These are phyloP conservation scores for Pichia cephalocereana DNA, from an alignment of 805 yeast species.

Conservation along the genomic window DNA sequence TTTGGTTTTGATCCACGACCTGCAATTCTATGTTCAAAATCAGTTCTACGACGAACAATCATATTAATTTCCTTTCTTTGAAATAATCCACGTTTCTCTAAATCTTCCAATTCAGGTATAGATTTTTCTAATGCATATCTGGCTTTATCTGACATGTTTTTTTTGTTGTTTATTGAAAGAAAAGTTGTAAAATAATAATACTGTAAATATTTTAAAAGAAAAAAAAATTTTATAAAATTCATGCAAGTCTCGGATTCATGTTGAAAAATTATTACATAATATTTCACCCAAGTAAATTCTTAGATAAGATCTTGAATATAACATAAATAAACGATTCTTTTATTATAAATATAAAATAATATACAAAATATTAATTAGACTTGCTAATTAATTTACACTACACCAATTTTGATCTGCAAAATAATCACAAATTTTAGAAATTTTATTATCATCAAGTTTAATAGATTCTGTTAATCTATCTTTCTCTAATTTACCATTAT, in stretches of 20 bases:
- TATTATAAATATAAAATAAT: too few relatives aligned
- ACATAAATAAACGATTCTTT: too few relatives aligned
- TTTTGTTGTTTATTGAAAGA: background rate
- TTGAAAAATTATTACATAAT: too few relatives aligned
- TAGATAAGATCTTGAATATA: too few relatives aligned
- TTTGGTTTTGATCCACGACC: conserved; percentile 73
- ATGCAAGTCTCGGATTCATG: too few relatives aligned
- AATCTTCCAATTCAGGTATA: conserved; percentile 88
- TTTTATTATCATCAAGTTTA: conserved; percentile 79
- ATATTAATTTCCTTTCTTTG: conserved; percentile 70
- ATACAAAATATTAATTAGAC: background rate
- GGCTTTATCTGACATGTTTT: conserved; percentile 29
- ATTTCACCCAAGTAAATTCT: too few relatives aligned
- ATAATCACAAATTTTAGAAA: conserved; percentile 84
- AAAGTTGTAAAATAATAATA: too few relatives aligned
- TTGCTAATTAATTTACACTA: background rate
- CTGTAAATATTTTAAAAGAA: background rate
- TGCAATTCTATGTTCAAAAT: conserved; percentile 82
- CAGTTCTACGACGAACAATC: conserved; percentile 90
- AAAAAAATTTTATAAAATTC: background rate
- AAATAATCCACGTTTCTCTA: conserved; percentile 72
- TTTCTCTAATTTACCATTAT: conserved; percentile 77
- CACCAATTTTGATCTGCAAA: conserved; percentile 89
- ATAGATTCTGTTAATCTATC: conserved; percentile 66
- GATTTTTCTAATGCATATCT: conserved; percentile 55